These are phyloP conservation scores for Pleurotus tuoliensis DNA, from an alignment of 768 basidiomycete genomes.

Conservation along the genomic window DNA sequence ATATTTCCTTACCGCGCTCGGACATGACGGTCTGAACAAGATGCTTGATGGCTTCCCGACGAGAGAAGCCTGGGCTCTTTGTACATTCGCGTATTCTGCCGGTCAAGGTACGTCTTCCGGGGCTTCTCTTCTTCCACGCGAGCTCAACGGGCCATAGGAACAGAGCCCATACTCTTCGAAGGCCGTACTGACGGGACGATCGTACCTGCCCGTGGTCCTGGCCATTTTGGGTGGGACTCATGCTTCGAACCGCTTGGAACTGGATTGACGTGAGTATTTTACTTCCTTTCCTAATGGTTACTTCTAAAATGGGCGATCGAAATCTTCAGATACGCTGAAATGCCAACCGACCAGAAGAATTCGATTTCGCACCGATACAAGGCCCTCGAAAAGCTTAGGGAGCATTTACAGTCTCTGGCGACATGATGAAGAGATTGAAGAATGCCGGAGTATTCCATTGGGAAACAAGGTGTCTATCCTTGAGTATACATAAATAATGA, in stretches of 20 bases:
- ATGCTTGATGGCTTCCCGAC: slow-evolving; percentile 75
- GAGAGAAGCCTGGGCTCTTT: slow-evolving; percentile 82
- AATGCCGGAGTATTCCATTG: neutral
- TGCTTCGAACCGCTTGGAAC: slow-evolving; percentile 76
- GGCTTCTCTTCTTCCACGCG: neutral
- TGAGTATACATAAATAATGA: neutral
- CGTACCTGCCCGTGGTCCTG: slow-evolving; percentile 77
- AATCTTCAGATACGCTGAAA: slow-evolving; percentile 64
- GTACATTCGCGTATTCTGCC: slow-evolving; percentile 92
- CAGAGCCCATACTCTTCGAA: slow-evolving; percentile 73
- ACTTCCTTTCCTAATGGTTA: neutral
- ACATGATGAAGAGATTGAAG: neutral
- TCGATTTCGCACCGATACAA: slow-evolving; percentile 68
- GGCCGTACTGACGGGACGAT: slow-evolving; percentile 88
- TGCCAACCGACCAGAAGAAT: slow-evolving; percentile 67
- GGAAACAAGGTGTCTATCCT: neutral
- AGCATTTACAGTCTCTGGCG: slow-evolving; percentile 37
- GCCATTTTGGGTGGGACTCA: slow-evolving; percentile 88
- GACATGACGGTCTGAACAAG: slow-evolving; percentile 87
- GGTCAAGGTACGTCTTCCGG: slow-evolving; percentile 54
- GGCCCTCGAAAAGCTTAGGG: slow-evolving; percentile 65
- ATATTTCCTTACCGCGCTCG: slow-evolving; percentile 77
- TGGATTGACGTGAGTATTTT: slow-evolving; percentile 63
- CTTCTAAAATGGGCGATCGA: neutral
- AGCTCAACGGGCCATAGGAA: slow-evolving; percentile 23